Evolutionary conservation across 306 rosid species (phyloP).

Genomic region (Psophocarpus tetragonolobus): DNA sequence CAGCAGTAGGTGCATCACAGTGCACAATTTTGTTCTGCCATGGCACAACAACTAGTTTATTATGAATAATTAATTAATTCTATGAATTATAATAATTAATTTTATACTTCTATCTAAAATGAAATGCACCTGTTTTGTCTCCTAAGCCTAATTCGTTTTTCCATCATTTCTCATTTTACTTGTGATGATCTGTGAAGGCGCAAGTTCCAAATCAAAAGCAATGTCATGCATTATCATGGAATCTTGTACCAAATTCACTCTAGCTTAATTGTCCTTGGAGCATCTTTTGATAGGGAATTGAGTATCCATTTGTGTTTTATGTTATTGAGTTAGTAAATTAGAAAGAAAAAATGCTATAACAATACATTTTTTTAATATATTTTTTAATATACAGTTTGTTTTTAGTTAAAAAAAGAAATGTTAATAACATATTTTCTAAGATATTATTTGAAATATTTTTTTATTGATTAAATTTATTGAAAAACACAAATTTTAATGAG

Average conservation of each 20-base stretch:
- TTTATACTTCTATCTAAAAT: not conserved
- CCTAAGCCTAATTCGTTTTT: not conserved
- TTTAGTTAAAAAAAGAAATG: no score
- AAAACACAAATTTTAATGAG: no score
- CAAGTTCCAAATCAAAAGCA: not conserved
- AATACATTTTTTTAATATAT: no score
- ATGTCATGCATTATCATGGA: not conserved
- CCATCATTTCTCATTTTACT: not conserved
- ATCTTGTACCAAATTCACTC: not conserved
- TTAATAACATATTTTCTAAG: no score
- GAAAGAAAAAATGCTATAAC: no score
- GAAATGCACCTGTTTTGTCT: not conserved
- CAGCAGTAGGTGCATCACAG: conserved; percentile 9
- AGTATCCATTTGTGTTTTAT: no score
- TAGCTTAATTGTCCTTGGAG: not conserved
- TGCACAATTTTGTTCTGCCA: not conserved
- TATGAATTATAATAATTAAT: not conserved
- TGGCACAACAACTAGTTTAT: not conserved
- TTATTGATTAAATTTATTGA: no score
- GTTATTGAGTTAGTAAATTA: no score
- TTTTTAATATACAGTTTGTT: no score
- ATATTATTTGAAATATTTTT: no score
- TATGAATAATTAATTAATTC: not conserved
- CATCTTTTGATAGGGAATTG: not conserved
- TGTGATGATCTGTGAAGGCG: not conserved